A percentile compares a stretch with the other conserved stretches of the same genome.
phyloP scores from a whole-genome alignment of 805 yeast species.

The Candida pseudofarinosa region DNA sequence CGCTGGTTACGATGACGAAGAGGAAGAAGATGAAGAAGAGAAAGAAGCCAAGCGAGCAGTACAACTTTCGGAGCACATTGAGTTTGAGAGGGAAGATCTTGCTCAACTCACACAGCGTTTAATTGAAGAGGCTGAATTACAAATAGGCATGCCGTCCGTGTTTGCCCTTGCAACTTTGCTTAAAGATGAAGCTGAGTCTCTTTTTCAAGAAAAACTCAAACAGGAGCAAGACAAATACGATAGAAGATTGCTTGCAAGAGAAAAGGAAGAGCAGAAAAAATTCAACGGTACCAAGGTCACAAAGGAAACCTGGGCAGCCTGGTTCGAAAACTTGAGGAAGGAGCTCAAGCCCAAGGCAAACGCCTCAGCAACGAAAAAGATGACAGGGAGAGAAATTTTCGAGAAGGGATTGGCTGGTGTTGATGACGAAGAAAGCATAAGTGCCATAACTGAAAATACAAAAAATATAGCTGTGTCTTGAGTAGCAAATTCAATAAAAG shows the following conservation, averaged over 20 bases:
- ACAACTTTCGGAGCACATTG: conserved; percentile 54
- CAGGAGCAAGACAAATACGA: conserved; percentile 56
- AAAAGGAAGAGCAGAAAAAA: conserved; percentile 81
- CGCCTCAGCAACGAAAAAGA: conserved; percentile 65
- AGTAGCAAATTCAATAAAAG: too few relatives aligned
- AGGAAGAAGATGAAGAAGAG: conserved; percentile 35
- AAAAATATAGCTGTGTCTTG: conserved; percentile 1
- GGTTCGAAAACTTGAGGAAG: conserved; percentile 70
- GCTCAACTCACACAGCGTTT: conserved; percentile 35
- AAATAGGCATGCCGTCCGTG: conserved; percentile 87
- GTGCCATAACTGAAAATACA: conserved; percentile 8
- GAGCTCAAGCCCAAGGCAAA: conserved; percentile 60
- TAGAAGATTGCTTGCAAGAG: conserved; percentile 55
- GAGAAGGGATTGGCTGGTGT: conserved; percentile 83
- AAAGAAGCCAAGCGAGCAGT: conserved; percentile 42
- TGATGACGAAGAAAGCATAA: conserved; percentile 40
- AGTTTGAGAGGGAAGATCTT: conserved; percentile 49
- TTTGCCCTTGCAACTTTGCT: conserved; percentile 73
- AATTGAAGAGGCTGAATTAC: conserved; percentile 64
- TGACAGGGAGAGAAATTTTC: conserved; percentile 86
- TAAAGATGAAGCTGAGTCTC: conserved; percentile 75
- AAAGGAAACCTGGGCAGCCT: conserved; percentile 59
- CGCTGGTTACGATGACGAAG: conserved; percentile 9
- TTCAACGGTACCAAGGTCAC: conserved; percentile 91
- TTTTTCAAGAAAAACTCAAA: conserved; percentile 57